Percentiles rank a stretch among this genome's conserved stretches.
These are phyloP conservation scores for Diaporthe ampelina DNA, from an alignment of 2,329 filamentous ascomycete genomes.

Conservation along the genomic window DNA sequence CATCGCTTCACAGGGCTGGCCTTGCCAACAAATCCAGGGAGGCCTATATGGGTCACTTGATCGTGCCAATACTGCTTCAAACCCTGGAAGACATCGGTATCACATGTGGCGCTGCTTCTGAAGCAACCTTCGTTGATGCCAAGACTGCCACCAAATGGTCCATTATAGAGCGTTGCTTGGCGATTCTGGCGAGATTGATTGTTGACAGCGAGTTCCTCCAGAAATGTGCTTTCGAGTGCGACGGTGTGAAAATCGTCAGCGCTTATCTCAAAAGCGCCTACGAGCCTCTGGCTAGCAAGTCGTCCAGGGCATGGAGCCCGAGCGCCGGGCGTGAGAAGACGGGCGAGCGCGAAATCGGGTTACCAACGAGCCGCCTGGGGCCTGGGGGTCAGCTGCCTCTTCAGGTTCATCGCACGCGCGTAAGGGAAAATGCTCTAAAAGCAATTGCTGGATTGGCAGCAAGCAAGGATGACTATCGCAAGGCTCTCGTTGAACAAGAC, in stretches of 20 bases:
- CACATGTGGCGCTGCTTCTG: constrained; percentile 53
- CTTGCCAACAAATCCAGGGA: constrained; percentile 76
- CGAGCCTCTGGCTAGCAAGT: constrained; percentile 55
- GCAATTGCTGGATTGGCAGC: constrained; percentile 86
- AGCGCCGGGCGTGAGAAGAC: constrained; percentile 43
- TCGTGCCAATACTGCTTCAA: constrained; percentile 78
- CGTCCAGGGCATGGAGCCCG: constrained; percentile 55
- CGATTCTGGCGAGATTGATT: constrained; percentile 82
- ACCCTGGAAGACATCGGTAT: constrained; percentile 69
- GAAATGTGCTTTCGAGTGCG: constrained; percentile 81
- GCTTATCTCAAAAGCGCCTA: constrained; percentile 67
- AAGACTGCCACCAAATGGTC: constrained; percentile 59
- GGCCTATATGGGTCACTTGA: constrained; percentile 73
- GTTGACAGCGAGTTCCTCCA: constrained; percentile 85
- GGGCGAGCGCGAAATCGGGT: constrained; percentile 34
- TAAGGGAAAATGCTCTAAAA: constrained; percentile 82
- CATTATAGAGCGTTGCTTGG: constrained; percentile 79
- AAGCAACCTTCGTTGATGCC: constrained; percentile 55
- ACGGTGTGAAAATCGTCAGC: constrained; percentile 61
- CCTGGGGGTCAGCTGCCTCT: constrained; percentile 70
- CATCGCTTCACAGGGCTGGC: constrained; percentile 77
- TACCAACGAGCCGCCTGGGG: constrained; percentile 66
- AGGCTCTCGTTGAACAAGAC: constrained; percentile 85
- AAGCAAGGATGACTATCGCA: constrained; percentile 87
- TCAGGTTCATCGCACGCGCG: constrained; percentile 78